Conservation (phyloP, 2,329 filamentous ascomycete species). For the Aspergillus oerlinghausenensis region DNA sequence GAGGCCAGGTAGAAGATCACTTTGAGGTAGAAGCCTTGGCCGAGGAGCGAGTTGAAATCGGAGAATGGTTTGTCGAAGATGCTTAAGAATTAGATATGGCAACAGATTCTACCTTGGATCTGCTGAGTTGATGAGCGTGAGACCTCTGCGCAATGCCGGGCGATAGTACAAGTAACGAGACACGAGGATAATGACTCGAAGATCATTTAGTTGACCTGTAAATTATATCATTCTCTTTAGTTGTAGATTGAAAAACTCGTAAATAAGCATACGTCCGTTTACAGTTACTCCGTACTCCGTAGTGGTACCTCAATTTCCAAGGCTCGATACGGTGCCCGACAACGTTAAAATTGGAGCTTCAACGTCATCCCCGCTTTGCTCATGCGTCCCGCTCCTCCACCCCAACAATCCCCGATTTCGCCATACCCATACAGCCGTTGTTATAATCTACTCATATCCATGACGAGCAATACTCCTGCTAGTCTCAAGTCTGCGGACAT, state of each 20-base stretch:
- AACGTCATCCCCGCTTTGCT: conserved; percentile 22
- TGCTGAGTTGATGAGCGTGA: neutral
- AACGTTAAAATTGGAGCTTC: conserved; percentile 3
- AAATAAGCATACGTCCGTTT: neutral
- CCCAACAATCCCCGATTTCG: neutral
- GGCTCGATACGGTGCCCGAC: neutral
- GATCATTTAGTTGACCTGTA: neutral
- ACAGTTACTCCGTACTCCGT: no score
- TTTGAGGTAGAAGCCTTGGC: conserved; percentile 41
- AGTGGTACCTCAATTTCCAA: neutral
- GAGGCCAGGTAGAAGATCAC: conserved; percentile 46
- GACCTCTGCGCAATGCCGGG: neutral
- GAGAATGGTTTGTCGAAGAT: conserved; percentile 38
- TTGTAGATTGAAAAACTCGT: neutral
- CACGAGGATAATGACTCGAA: neutral
- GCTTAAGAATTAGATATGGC: conserved; percentile 11
- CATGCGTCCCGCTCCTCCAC: neutral
- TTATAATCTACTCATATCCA: conserved; percentile 33
- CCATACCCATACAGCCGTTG: neutral
- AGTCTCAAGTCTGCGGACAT: conserved; percentile 77
- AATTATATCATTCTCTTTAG: neutral
- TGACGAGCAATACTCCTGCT: conserved; percentile 68
- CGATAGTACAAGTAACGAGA: neutral
- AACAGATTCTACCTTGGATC: neutral
- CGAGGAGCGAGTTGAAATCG: conserved; percentile 41